These are phyloP conservation scores for Candida silvicultrix DNA, from an alignment of 805 yeast genomes.

Conservation along the genomic window DNA sequence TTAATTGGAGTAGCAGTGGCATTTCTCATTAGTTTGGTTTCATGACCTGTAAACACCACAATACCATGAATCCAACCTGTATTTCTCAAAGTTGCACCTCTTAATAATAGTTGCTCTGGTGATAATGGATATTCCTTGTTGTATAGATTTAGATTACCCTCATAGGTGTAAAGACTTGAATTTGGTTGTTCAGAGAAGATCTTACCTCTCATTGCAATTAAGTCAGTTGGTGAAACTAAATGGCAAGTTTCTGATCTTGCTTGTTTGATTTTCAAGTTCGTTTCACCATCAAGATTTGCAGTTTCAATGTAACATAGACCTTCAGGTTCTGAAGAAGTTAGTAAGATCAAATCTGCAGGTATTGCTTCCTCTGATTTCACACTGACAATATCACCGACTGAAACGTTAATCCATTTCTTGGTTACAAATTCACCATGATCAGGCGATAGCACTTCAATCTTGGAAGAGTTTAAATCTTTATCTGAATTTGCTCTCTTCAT, in stretches of 20 bases:
- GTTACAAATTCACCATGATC: slow-evolving; percentile 53
- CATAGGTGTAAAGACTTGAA: slow-evolving; percentile 88
- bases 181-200: slow-evolving; percentile 89
- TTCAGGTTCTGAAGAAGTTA: slow-evolving; percentile 95
- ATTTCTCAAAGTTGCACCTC: slow-evolving; percentile 95
- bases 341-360: slow-evolving; percentile 85
- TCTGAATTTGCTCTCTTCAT: slow-evolving; percentile 84
- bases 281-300: slow-evolving; percentile 96
- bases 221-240: slow-evolving; percentile 58
- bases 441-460: slow-evolving; percentile 53
- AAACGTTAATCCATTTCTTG: slow-evolving; percentile 79
- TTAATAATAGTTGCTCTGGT: slow-evolving; percentile 85
- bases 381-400: slow-evolving; percentile 86
- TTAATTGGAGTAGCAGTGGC: slow-evolving; percentile 99
- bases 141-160: slow-evolving; percentile 66
- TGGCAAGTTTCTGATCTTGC: slow-evolving; percentile 72
- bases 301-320: slow-evolving; percentile 97
- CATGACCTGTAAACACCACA: slow-evolving; percentile 96
- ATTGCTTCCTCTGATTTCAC: slow-evolving; percentile 84
- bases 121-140: slow-evolving; percentile 60
- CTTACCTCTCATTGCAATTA: slow-evolving; percentile 47
- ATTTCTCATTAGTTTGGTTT: slow-evolving; percentile 95
- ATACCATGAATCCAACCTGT: slow-evolving; percentile 94
- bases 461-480: slow-evolving; percentile 78
- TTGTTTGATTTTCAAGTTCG: slow-evolving; percentile 92